These are phyloP conservation scores for Neoboletus magnificus DNA, from an alignment of 768 basidiomycete genomes.

Conservation along the genomic window DNA sequence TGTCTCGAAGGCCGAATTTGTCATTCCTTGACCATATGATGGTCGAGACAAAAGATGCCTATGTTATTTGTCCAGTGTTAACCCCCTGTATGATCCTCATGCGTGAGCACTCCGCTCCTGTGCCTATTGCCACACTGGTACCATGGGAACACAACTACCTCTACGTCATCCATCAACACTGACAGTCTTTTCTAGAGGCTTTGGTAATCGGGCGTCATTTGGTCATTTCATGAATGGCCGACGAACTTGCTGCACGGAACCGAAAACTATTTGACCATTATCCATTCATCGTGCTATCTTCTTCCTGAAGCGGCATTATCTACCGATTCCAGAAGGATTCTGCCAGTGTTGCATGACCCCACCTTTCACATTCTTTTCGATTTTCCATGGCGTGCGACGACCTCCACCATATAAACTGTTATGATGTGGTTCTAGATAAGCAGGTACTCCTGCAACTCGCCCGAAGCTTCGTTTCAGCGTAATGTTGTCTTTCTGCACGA, in stretches of 20 bases:
- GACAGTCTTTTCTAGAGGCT: neutral
- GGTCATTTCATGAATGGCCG: neutral
- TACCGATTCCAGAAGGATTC: neutral
- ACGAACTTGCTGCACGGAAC: neutral
- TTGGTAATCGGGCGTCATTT: neutral
- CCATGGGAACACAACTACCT: neutral
- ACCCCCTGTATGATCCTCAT: neutral
- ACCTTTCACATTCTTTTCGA: neutral
- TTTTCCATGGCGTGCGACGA: neutral
- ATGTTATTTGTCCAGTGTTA: neutral
- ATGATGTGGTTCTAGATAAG: neutral
- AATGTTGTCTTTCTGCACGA: conserved; percentile 19
- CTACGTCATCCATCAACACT: neutral
- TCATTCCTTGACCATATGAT: neutral
- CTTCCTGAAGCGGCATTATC: neutral
- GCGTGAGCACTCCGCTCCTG: neutral
- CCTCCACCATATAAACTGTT: conserved; percentile 16
- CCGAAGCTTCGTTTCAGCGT: neutral
- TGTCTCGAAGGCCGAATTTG: neutral
- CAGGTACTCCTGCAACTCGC: neutral
- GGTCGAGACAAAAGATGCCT: neutral
- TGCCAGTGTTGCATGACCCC: neutral
- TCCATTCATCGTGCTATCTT: neutral
- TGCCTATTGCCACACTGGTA: too few relatives aligned
- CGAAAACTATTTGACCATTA: neutral